Evolutionary conservation across 805 yeast genomes (phyloP).

Genomic region (Wickerhamomyces strasburgensis): DNA sequence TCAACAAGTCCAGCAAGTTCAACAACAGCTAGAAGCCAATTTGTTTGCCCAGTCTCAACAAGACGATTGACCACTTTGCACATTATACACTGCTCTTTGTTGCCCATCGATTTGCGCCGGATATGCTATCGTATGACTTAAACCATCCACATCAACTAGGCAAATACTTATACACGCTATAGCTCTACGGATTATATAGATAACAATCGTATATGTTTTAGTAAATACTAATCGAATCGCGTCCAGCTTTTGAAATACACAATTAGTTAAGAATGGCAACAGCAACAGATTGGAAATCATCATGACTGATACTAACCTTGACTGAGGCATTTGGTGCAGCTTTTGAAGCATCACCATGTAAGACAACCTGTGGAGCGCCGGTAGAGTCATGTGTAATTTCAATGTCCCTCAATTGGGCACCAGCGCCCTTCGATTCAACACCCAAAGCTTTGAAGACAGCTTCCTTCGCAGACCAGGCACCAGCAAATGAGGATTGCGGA

Average conservation of each 20-base stretch:
- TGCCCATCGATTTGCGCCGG: too few relatives aligned
- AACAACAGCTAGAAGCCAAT: constrained; percentile 21
- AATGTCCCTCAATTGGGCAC: constrained; percentile 88
- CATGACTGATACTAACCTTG: constrained; percentile 91
- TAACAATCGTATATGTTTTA: background rate
- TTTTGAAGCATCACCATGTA: constrained; percentile 69
- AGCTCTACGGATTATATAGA: too few relatives aligned
- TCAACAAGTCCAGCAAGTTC: constrained; percentile 9
- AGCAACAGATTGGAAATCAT: constrained; percentile 95
- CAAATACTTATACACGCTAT: too few relatives aligned
- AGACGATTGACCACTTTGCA: too few relatives aligned
- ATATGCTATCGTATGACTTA: too few relatives aligned
- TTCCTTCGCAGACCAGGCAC: constrained; percentile 99
- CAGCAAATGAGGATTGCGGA: constrained; percentile 89
- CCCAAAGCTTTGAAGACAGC: constrained; percentile 96
- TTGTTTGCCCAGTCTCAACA: constrained; percentile 20
- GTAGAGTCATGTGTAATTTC: constrained; percentile 67
- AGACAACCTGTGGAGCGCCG: constrained; percentile 73
- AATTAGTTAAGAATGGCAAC: constrained; percentile 65
- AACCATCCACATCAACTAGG: too few relatives aligned
- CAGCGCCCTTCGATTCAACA: constrained; percentile 87
- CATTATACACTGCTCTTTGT: too few relatives aligned
- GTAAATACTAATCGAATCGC: too few relatives aligned
- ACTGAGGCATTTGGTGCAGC: constrained; percentile 72
- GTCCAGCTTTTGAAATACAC: too few relatives aligned